phyloP scores from a whole-genome alignment of 306 rosid species.

The Spatholobus suberectus region DNA sequence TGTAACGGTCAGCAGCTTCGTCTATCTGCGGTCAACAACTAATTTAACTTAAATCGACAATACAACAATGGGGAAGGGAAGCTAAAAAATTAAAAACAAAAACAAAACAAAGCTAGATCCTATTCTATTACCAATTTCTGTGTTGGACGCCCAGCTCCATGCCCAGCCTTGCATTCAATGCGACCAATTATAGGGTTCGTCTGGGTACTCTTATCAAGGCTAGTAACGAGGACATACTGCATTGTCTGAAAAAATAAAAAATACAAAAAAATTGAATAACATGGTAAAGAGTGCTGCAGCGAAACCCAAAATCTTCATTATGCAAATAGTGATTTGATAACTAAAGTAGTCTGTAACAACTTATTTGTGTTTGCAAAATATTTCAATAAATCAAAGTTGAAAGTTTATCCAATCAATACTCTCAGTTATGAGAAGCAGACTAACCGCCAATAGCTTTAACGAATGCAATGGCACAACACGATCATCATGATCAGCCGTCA shows the following conservation, averaged over 20 bases:
- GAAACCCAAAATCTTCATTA: background rate
- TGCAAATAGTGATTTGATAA: background rate
- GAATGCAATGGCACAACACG: slow-evolving; percentile 96
- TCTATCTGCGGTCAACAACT: slow-evolving; percentile 49
- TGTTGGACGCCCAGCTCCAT: slow-evolving; percentile 86
- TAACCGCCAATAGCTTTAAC: slow-evolving; percentile 84
- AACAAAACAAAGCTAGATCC: background rate
- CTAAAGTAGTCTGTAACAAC: too few species aligned
- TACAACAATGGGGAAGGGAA: background rate
- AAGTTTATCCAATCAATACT: background rate
- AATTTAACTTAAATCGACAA: background rate
- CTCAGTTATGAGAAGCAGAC: slow-evolving; percentile 34
- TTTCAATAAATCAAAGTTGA: background rate
- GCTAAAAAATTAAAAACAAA: too few species aligned
- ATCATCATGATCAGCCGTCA: slow-evolving; percentile 99
- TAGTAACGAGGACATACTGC: slow-evolving; percentile 74
- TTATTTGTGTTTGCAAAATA: background rate
- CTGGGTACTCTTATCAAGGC: slow-evolving; percentile 84
- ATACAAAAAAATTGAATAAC: background rate
- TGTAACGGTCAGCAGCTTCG: slow-evolving; percentile 57
- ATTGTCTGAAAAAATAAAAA: slow-evolving; percentile 57
- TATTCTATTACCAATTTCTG: slow-evolving; percentile 69
- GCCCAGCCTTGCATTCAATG: slow-evolving; percentile 91
- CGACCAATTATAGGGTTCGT: slow-evolving; percentile 91
- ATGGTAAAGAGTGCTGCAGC: background rate